These are phyloP conservation scores for Brassica juncea DNA, from an alignment of 345 rosid genomes.

Conservation along the genomic window DNA sequence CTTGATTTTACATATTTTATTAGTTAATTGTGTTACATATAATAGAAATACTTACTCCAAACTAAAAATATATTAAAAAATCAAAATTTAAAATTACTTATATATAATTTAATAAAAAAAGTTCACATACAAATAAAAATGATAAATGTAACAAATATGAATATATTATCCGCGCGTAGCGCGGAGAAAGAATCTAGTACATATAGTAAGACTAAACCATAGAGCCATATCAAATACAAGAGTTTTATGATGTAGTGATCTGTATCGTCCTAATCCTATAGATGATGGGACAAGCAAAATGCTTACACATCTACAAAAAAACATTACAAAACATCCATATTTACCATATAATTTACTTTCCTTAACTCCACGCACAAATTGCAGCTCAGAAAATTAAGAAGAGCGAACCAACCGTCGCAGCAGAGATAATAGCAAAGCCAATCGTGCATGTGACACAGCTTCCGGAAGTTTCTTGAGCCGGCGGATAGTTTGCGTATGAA, in stretches of 20 bases:
- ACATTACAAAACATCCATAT: not conserved
- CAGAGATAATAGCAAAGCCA: conserved; percentile 11
- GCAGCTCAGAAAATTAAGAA: conserved; percentile 39
- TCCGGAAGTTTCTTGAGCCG: conserved; percentile 18
- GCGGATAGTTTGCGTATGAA: not conserved
- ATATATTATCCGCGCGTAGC: too few species aligned
- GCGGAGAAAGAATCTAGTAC: too few species aligned
- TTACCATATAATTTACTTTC: not conserved
- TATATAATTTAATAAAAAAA: too few species aligned
- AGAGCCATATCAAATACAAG: not conserved
- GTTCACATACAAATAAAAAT: too few species aligned
- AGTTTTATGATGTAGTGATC: not conserved
- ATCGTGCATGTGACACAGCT: conserved; percentile 9
- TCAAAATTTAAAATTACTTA: too few species aligned
- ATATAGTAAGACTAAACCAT: not conserved
- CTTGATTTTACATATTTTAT: too few species aligned
- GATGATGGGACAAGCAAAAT: not conserved
- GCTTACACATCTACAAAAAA: conserved; percentile 12
- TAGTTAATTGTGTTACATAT: too few species aligned
- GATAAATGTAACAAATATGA: too few species aligned
- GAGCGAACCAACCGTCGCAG: conserved; percentile 39
- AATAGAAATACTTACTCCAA: too few species aligned
- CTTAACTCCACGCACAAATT: not conserved
- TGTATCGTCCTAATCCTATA: not conserved
- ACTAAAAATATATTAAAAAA: too few species aligned